These are phyloP conservation scores for Myrica gale DNA, from an alignment of 306 rosid species.

Conservation along the genomic window DNA sequence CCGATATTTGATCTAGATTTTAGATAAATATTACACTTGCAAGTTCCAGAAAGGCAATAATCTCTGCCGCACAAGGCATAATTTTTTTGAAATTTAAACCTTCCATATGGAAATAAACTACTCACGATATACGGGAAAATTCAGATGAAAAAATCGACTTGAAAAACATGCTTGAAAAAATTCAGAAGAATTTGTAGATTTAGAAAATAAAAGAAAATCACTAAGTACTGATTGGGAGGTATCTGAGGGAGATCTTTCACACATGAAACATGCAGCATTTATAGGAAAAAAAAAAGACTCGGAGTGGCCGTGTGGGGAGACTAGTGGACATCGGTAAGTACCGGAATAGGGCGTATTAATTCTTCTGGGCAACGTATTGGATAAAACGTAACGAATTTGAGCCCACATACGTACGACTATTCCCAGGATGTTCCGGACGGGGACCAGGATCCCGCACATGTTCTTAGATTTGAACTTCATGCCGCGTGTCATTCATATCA, in stretches of 20 bases:
- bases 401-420: neutral
- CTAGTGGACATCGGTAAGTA: no score
- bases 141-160: neutral
- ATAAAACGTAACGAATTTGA: neutral
- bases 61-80: neutral
- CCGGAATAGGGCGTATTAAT: no score
- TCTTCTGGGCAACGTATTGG: no score
- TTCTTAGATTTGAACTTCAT: neutral
- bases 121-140: neutral
- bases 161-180: neutral
- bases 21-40: neutral
- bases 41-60: neutral
- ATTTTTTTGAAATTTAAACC: neutral
- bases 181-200: neutral
- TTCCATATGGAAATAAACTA: neutral
- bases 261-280: no score
- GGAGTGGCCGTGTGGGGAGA: no score
- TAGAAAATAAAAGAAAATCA: neutral
- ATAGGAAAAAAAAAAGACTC: no score
- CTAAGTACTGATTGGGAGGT: no score
- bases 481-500: conserved; percentile 1
- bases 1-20: neutral
- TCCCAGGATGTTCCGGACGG: neutral
- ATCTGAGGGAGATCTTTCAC: no score
- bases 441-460: neutral